Evolutionary conservation across 331 rosid species (phyloP), one percentile per base, ranked within the genome.

Genomic region (Malus hybrid): DNA sequence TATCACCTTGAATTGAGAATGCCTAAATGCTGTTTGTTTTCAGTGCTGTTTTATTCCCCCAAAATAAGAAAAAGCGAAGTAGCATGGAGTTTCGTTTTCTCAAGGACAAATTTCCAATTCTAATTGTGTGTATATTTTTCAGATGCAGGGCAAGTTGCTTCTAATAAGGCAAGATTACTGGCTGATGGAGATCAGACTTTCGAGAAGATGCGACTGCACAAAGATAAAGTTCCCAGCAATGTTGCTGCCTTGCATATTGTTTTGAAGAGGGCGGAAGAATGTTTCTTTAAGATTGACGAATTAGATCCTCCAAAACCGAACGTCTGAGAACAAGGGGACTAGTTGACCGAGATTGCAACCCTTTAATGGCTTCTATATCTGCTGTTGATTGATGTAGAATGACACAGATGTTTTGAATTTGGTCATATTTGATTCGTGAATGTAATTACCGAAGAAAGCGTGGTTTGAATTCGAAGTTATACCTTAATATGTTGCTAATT

Each of bases 221-320:
- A 85, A 22, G 95, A 87, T 16, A 91, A 89, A 83, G 75, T 87
- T 56, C 78, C 95, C 18, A 78, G 81, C 68, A 93, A 93, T 80
- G 80, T 78, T 61, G 58, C 86, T 34, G 79, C 82, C 16, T 73
- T 91, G 84, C 96, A 91, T 33, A 9, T 75, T 66, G 89, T 88
- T 72, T 44, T 89, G 90, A 85, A 89, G 84, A 87, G 96, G 82
- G 85, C 90, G 90, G 85, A 79, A 72, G 96, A 88, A 29, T 91
- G 97, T 78, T 81, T 88, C 76, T 81, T 89, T 14, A 87, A 82
- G 67, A 80, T 93, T 62, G 97, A 91, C 65, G 83, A 85, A 69
- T 80, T 88, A 73, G 90, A 86, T 81, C 87, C 97, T 69, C 24
- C 65, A 69, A 74, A 93, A 73, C 65, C 79, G 42, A 70, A 74